Percentiles rank a stretch among this genome's conserved stretches.
These are phyloP conservation scores for Trypanosoma platydactyli DNA, from an alignment of 208 protist genomes.

Conservation along the genomic window DNA sequence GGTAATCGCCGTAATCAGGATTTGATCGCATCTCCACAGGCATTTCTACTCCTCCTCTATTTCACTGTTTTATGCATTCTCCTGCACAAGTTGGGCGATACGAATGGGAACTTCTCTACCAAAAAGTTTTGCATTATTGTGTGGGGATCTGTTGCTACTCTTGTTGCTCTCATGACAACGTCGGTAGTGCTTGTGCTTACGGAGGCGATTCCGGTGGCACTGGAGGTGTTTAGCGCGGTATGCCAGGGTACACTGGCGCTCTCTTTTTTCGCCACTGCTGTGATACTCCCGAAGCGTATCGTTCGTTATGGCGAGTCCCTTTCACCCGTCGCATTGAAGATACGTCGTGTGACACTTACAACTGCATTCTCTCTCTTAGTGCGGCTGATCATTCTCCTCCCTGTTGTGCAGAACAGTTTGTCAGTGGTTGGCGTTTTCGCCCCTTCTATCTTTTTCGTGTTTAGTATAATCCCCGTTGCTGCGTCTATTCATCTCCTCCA, in stretches of 20 bases:
- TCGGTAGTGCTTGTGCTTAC: neutral
- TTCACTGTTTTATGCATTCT: constrained; percentile 11
- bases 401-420: constrained; percentile 6
- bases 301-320: constrained; percentile 7
- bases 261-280: neutral
- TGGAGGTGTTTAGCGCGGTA: neutral
- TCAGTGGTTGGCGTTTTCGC: neutral
- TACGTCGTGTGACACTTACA: constrained; percentile 9
- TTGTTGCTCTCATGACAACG: neutral
- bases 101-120: neutral
- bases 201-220: neutral
- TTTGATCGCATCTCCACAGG: neutral
- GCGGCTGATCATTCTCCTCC: constrained; percentile 4
- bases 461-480: constrained; percentile 10
- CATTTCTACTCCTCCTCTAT: neutral
- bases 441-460: constrained; percentile 12
- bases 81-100: neutral
- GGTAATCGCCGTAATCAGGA: neutral
- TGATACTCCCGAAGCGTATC: constrained; percentile 5
- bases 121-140: constrained; percentile 7
- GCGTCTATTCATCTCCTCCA: constrained; percentile 15
- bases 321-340: neutral
- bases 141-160: neutral
- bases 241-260: neutral
- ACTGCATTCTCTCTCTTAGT: constrained; percentile 5